Conservation (phyloP, 2,329 filamentous ascomycete species). For the Trichoderma sp. region DNA sequence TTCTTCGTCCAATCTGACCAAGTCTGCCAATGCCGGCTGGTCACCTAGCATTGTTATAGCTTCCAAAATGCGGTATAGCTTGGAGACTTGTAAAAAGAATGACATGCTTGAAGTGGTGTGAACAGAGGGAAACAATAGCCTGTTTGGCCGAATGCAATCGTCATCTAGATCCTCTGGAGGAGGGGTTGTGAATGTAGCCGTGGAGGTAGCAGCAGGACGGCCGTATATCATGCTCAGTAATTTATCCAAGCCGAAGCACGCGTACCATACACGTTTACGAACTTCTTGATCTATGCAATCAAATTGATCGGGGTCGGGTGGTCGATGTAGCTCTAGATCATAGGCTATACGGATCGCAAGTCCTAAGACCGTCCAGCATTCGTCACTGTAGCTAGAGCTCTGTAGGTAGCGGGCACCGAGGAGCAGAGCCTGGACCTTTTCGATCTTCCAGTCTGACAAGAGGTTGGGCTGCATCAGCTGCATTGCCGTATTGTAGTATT, state of each 20-base stretch:
- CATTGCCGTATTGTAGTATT: slow-evolving; percentile 12
- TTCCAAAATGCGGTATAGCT: slow-evolving; percentile 8
- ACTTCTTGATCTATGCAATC: slow-evolving; percentile 13
- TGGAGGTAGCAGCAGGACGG: slow-evolving; percentile 3
- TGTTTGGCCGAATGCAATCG: slow-evolving; percentile 6
- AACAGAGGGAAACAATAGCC: slow-evolving; percentile 1
- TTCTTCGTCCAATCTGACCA: slow-evolving; percentile 11
- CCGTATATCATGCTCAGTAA: slow-evolving; percentile 17
- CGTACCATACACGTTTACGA: slow-evolving; percentile 12
- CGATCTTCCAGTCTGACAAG: slow-evolving; percentile 11
- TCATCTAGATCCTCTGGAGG: slow-evolving; percentile 11
- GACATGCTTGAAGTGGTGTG: slow-evolving; percentile 4
- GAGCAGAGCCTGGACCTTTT: slow-evolving; percentile 9
- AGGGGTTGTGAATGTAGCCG: slow-evolving; percentile 3
- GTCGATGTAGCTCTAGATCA: slow-evolving; percentile 1
- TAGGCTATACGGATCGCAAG: slow-evolving; percentile 10
- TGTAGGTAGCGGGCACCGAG: slow-evolving; percentile 12
- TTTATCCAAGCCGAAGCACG: slow-evolving; percentile 13
- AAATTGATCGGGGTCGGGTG: background rate
- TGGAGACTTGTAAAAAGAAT: slow-evolving; percentile 6
- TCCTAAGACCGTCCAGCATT: slow-evolving; percentile 9
- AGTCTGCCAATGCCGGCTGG: background rate
- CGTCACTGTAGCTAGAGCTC: slow-evolving; percentile 13
- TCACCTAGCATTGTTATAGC: background rate
- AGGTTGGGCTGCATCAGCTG: slow-evolving; percentile 8